These are phyloP conservation scores for Haematococcus sp. DNA, from an alignment of 139 green algal genomes.

Conservation along the genomic window DNA sequence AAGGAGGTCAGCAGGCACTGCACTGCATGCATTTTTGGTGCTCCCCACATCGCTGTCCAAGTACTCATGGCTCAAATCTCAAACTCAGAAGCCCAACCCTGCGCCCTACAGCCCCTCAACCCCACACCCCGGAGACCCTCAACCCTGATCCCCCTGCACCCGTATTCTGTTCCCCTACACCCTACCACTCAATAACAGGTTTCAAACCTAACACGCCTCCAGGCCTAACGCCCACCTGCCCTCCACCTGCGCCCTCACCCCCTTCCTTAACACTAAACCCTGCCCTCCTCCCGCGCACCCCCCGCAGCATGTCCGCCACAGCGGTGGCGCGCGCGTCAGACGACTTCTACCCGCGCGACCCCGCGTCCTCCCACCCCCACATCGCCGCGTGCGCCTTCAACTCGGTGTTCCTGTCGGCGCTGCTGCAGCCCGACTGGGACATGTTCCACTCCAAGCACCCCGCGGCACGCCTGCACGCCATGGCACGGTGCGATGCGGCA, in stretches of 20 bases:
- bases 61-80: no score
- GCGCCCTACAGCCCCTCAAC: no score
- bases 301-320: constrained; percentile 78
- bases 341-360: constrained; percentile 81
- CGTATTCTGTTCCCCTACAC: no score
- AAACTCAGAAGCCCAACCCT: no score
- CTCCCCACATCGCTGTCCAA: no score
- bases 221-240: no score
- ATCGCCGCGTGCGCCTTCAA: constrained; percentile 89
- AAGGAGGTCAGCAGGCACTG: no score
- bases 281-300: not conserved
- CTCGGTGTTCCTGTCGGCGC: constrained; percentile 63
- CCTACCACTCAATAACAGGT: no score
- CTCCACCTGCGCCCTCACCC: not conserved
- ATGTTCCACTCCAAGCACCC: constrained; percentile 71
- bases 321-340: constrained; percentile 84
- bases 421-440: constrained; percentile 79
- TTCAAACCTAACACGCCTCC: no score
- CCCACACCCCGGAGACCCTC: no score
- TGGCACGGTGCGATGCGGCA: constrained; percentile 43
- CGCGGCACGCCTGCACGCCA: constrained; percentile 52
- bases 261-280: not conserved
- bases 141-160: no score
- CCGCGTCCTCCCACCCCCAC: constrained; percentile 80
- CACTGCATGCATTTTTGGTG: no score